phyloP scores from a whole-genome alignment of 768 basidiomycete species.

The Lactarius akahatsu region DNA sequence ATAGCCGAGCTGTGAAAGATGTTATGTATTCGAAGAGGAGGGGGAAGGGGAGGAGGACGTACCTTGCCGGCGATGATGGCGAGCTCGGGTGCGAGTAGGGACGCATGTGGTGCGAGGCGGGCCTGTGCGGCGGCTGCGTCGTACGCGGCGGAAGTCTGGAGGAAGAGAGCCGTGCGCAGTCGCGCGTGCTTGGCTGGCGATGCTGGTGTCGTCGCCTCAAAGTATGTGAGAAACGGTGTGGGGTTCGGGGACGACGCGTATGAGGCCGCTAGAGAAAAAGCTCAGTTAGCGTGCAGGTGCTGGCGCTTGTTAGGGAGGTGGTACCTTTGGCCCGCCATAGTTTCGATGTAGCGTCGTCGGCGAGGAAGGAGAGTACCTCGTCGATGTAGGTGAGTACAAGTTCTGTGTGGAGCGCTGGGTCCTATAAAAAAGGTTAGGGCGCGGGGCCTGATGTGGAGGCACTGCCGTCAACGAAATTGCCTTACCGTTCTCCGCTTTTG shows the following conservation, averaged over 20 bases:
- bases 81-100: slow-evolving; percentile 64
- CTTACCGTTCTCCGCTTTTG: slow-evolving; percentile 60
- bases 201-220: slow-evolving; percentile 80
- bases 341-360: slow-evolving; percentile 29
- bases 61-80: slow-evolving; percentile 84
- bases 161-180: slow-evolving; percentile 73
- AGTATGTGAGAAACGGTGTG: slow-evolving; percentile 65
- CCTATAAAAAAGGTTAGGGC: slow-evolving; percentile 39
- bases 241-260: slow-evolving; percentile 35
- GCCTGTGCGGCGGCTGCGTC: slow-evolving; percentile 50
- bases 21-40: slow-evolving; percentile 12
- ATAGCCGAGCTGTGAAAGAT: slow-evolving; percentile 46
- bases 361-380: slow-evolving; percentile 28
- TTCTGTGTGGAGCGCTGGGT: slow-evolving; percentile 62
- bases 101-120: slow-evolving; percentile 47
- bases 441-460: not conserved
- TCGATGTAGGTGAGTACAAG: slow-evolving; percentile 36
- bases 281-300: not conserved
- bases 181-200: slow-evolving; percentile 70
- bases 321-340: slow-evolving; percentile 30
- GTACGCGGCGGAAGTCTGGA: slow-evolving; percentile 74
- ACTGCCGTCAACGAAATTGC: slow-evolving; percentile 11
- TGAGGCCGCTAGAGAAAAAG: slow-evolving; percentile 30
- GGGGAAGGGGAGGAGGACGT: not conserved
- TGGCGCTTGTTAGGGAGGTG: not conserved